Base-by-base conservation (phyloP, 192 early-diverging fungal genomes). In the Umbelopsis vinacea region DNA sequence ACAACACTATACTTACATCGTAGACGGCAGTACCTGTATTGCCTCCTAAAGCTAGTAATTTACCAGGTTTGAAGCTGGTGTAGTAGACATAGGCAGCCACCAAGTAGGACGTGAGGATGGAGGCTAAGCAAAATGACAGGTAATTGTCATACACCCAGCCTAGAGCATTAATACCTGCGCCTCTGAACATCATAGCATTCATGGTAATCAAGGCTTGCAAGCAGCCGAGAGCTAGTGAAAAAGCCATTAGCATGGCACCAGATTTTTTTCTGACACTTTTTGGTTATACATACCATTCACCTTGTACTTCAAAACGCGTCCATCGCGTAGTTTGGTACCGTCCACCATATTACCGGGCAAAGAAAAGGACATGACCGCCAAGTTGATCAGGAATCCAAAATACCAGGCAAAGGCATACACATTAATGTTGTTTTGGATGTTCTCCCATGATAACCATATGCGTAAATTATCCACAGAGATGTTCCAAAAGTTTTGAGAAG, bases 21-120 rank as follows among this genome's bases (percentile, higher is more conserved):
- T 99, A 97, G 35, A 95, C 70, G 7, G 82, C 81, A 82, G 93
- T 94, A 38, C 93, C 92, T 19, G 92, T 92, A 84, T 97, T 96
- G 35, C 96, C 97, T 21, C 92, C 93, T 17, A 86, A 76, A 5
- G 96, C 90, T 50, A 98, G 80, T 29, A 92, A 83, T 37, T 85
- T 85, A 9, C 81, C 75, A 57, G 85, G 71, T 69, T 89, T 74
- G 85, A 95, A 95, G 60, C 94, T 95, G 35, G 71, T 79, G 6
- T 86, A 52, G 77, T 95, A 95, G 68, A 97, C 84, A 83, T 86
- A 84, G 24, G 90, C 57, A 3, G 94, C 86, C 23, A 92, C 83
- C 4, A 79, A 40, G 45, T 88, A 88, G 6, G 91, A 81, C 66
- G 93, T 89, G 0, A 92, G 40, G 10, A 86, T 26, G 21, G 92